phyloP scores from a whole-genome alignment of 495 filamentous ascomycete species.

The Penicillium pulvis region DNA sequence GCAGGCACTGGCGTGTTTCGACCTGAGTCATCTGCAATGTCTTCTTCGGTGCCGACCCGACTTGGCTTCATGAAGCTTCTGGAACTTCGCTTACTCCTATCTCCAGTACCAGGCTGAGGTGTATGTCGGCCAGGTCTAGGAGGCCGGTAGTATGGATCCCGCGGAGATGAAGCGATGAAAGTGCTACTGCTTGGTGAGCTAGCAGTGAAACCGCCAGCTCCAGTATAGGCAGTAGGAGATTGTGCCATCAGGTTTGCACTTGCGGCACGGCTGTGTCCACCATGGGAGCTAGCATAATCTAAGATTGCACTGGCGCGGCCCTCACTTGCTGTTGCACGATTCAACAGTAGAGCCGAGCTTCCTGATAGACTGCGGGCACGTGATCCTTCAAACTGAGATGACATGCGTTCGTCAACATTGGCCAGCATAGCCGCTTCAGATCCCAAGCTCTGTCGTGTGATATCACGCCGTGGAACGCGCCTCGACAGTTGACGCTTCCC shows the following conservation, averaged over 20 bases:
- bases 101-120: conserved; percentile 49
- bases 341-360: conserved; percentile 75
- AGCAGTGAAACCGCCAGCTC: conserved; percentile 49
- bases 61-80: conserved; percentile 46
- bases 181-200: conserved; percentile 44
- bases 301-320: conserved; percentile 46
- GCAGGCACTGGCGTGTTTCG: conserved; percentile 55
- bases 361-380: conserved; percentile 80
- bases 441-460: conserved; percentile 71
- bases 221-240: conserved; percentile 71
- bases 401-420: conserved; percentile 62
- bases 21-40: conserved; percentile 52
- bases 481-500: conserved; percentile 90
- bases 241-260: conserved; percentile 63
- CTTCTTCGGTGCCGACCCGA: conserved; percentile 38
- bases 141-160: conserved; percentile 82
- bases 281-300: conserved; percentile 51
- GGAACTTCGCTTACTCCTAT: conserved; percentile 37
- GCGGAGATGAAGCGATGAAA: conserved; percentile 47
- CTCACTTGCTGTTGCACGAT: conserved; percentile 52
- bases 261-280: conserved; percentile 47
- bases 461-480: conserved; percentile 63
- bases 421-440: conserved; percentile 80
- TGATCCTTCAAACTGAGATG: conserved; percentile 65
- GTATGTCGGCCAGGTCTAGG: conserved; percentile 68